Evolutionary conservation across 2,329 filamentous ascomycete species (phyloP), one percentile per base, ranked within the genome.

Genomic region (Alternaria postmessia): DNA sequence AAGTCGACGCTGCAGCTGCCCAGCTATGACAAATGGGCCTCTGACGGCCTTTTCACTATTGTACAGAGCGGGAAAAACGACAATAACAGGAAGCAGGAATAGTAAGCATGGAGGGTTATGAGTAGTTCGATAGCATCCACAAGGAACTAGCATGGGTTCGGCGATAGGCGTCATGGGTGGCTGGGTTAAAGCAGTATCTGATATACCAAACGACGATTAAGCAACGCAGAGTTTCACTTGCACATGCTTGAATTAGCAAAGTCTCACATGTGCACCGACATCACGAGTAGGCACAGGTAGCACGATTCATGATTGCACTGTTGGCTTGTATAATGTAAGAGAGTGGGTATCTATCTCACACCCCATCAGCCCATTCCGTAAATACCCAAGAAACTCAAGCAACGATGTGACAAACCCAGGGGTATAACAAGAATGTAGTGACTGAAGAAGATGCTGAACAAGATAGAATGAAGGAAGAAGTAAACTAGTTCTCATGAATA

Each of bases 1-100:
- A 73, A 39, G 74, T 75, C 34, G 71, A 75, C 48, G 68, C 70
- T 12, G 63, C 73, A 8, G 62, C 57, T 36, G 67, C 66, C 41
- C 67, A 68, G 46, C 62, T 70, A 49, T 71, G 61, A 61, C 57
- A 51, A 34, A 51, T 60, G 53, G 57, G 57, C 57, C 57, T 60
- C 7, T 57, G 55, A 52, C 47, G 57, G 57, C 53, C 57, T 43
- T 48, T 59, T 56, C 32, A 46, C 46, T 43, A 39, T 47, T 38
- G 42, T 26, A 54, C 18, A 38, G 51, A 41, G 34, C 18, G 16
- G 20, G 7, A 48, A 38, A 8, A 34, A 43, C 7, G 16, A 38
- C 12, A 24, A 28, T 11, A 4, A 11, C 28, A 11, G 46, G 46
- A 26, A 38, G 32, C 30, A 49, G 32, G 16, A 24, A n/a, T 36